Evolutionary conservation across 345 rosid genomes (phyloP), one percentile per base, ranked within the genome.

Genomic region (Aegle marmelos): DNA sequence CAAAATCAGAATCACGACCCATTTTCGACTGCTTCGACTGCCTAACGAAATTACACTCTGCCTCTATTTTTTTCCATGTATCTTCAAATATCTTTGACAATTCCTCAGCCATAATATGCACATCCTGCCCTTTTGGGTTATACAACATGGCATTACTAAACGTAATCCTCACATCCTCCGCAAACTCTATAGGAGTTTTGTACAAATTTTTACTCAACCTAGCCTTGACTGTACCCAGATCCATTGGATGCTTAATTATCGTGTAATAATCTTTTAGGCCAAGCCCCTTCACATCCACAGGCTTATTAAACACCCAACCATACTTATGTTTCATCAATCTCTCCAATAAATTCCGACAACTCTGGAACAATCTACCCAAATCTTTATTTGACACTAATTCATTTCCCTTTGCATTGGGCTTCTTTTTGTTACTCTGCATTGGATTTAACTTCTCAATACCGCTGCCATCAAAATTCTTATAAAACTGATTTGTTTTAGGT

Each of bases 71-170:
- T 3, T 63, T 74, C 99, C 99, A 95, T 31, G 85, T 80, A 56
- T 90, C 93, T 79, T 90, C 96, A 78, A 95, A 95, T 72, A 86
- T 33, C 63, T 85, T 89, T 74, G 73, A 82, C 88, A 93, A 75
- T 13, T 76, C 33, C 63, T 89, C 89, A n/a, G 98, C 98, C 93
- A 93, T 91, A 57, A 59, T 3, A 82, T 95, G 90, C 30, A 85
- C 98, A 57, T 95, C 98, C 78, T 95, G 99, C 39, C 89, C 98
- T 78, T 89, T 88, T 2, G 94, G 94, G 76, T 93, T 95, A 82
- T 93, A 95, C 74, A 86, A 30, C 91, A 93, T 82, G 30, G 98
- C 99, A 83, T 95, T 95, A 76, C 79, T 86, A 81, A 93, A 93
- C 22, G 99, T 92, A 72, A 93, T 89, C 75, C 91, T 91, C 77